Evolutionary conservation across 129 eudicot species (phyloP), one percentile per base, ranked within the genome.

Genomic region (Saposhnikovia divaricata): DNA sequence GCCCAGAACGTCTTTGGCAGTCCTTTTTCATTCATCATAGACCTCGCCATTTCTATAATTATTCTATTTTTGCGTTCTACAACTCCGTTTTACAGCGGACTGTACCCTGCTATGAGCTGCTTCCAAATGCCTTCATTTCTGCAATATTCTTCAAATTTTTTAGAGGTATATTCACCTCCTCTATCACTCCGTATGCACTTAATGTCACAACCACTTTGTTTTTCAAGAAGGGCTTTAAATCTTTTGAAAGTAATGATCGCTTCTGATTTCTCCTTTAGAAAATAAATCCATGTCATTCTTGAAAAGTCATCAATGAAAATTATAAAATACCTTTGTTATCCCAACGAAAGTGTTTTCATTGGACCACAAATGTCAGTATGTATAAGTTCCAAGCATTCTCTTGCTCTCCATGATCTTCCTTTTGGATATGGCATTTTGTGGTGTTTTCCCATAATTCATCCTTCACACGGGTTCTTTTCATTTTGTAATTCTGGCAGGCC

Each of bases 161-260:
- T 34, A 6, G 70, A 72, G 37, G 51, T 50, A 40, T 43, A 80
- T 31, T 80, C 71, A 34, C 82, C 82, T 43, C 82, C 71, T 10
- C 14, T 16, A 48, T 80, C 82, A 45, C 46, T 80, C 3, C n/a
- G 18, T 12, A 80, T 13, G n/a, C 43, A 28, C 16, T 70, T 70
- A 10, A 80, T 47, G 2, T 31, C 13, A 12, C 51, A 37, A 0
- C 68, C 39, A n/a, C 45, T 42, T 47, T 79, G 63, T 23, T 68
- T 79, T 39, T 79, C 82, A 1, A 71, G 31, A 31, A 69, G 12
- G 6, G 69, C 69, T 46, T 69, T 69, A 25, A 80, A 80, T 3
- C 25, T 46, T 21, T 68, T 65, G 19, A 79, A 65, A 2, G 5
- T 1, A 6, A 12, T 9, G 16, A 79, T 66, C 5, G 14, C 34